Evolutionary conservation across 345 rosid species (phyloP).

Genomic region (Mercurialis annua): DNA sequence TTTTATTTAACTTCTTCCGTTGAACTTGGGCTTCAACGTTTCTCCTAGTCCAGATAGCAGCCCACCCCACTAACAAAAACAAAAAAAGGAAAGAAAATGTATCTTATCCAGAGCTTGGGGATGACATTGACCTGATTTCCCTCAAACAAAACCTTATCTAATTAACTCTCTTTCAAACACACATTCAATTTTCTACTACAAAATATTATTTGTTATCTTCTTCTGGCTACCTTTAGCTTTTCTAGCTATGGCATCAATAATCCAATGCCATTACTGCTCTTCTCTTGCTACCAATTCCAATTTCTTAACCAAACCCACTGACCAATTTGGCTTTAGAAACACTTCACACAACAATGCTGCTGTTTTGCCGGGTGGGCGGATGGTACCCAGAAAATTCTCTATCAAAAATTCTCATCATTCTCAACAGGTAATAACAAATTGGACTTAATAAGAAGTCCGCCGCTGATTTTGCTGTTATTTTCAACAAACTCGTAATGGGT

Average conservation of each 20-base stretch:
- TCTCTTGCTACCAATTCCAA: constrained; percentile 34
- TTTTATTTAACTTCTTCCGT: too few species aligned
- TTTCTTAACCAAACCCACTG: constrained; percentile 24
- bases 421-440: constrained; percentile 15
- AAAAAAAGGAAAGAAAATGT: neutral
- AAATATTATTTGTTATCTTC: too few species aligned
- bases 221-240: too few species aligned
- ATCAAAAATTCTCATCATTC: constrained; percentile 27
- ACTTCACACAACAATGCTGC: constrained; percentile 18
- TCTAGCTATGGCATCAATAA: constrained; percentile 43
- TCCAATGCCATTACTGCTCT: constrained; percentile 40
- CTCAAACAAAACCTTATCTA: constrained; percentile 22
- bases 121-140: neutral
- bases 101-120: constrained; percentile 50
- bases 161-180: neutral
- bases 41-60: too few species aligned
- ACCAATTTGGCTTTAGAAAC: constrained; percentile 15
- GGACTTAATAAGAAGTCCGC: too few species aligned
- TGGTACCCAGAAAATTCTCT: constrained; percentile 36
- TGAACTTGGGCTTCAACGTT: too few species aligned
- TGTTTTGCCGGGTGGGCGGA: constrained; percentile 23
- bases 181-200: neutral
- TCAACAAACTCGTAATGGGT: constrained; percentile 5
- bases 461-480: too few species aligned
- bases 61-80: too few species aligned